Evolutionary conservation across 2,329 filamentous ascomycete species (phyloP), one percentile per base, ranked within the genome.

Genomic region (Pseudogymnoascus sp.): DNA sequence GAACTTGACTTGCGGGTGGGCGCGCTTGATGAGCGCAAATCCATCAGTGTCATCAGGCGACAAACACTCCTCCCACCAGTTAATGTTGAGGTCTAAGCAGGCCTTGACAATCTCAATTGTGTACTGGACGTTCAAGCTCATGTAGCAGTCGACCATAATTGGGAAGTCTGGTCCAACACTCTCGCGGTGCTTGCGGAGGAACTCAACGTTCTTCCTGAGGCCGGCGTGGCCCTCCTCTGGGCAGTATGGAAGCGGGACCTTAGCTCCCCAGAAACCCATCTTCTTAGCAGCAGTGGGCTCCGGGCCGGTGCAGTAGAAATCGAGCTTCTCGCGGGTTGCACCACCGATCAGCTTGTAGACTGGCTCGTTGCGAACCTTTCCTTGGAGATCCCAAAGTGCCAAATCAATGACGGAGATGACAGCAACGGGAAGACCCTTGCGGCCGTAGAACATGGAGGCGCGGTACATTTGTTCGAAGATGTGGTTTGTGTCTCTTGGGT

Each of bases 401-500:
- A 97, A 83, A 72, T 97, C 93, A 71, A 97, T 95, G 67, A 96
- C 93, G 1, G 91, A 96, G 72, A 97, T 97, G 72, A 96, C 89
- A 62, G 93, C 93, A 10, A 93, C 84, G 1, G 93, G 89, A 1
- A 97, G 85, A 56, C 93, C 93, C 76, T 97, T 97, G 69, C 93
- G 88, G 66, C 93, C 93, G 73, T 97, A 97, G 81, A 96, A 97
- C 90, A 96, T 96, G 69, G 91, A 96, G 1, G 84, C 90, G 65
- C 92, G 87, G 80, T 96, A 97, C 93, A 97, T 96, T 75, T 96
- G 91, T 79, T 97, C 93, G 74, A 96, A 97, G 31, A 97, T 81
- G 67, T 93, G 84, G 77, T 96, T 96, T 62, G 91, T 96, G 73
- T 97, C 91, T 70, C 93, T 84, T 10, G 92, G 92, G 75, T 97